These are phyloP conservation scores for Neurospora sp. DNA, from an alignment of 495 filamentous ascomycete species.

Conservation along the genomic window DNA sequence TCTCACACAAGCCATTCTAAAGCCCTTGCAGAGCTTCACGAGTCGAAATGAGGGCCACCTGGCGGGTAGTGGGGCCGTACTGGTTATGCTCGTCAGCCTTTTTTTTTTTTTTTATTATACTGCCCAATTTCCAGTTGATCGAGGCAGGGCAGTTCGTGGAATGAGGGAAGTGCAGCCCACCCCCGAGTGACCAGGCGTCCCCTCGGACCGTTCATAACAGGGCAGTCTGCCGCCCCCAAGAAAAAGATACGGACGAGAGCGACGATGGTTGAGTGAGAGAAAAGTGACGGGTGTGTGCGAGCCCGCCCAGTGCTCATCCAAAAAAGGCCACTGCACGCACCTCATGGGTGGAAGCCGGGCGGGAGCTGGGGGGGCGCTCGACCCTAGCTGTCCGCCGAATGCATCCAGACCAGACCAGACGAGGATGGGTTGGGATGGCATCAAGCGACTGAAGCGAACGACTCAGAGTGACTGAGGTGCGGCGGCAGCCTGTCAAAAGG, in stretches of 20 bases:
- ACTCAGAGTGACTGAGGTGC: not conserved
- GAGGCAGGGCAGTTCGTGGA: not conserved
- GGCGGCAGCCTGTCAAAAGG: not conserved
- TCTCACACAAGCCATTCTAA: not conserved
- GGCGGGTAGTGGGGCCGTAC: not conserved
- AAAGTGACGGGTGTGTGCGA: not conserved
- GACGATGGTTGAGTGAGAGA: not conserved
- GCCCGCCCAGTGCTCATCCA: not conserved
- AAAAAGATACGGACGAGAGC: not conserved
- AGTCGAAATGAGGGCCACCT: not conserved
- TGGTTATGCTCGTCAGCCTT: not conserved
- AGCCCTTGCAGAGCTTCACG: not conserved
- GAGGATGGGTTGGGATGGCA: not conserved
- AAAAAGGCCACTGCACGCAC: not conserved
- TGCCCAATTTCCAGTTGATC: not conserved
- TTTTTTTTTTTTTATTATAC: no score
- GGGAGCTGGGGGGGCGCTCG: not conserved
- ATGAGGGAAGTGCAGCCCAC: not conserved
- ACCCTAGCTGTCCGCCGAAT: not conserved
- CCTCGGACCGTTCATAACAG: not conserved
- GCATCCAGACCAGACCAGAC: slow-evolving; percentile 3
- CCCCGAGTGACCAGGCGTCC: not conserved
- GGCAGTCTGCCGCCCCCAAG: not conserved
- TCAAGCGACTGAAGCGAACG: not conserved
- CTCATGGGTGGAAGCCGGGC: not conserved